Conservation (phyloP, 768 basidiomycete species). For the Suillus paluster region DNA sequence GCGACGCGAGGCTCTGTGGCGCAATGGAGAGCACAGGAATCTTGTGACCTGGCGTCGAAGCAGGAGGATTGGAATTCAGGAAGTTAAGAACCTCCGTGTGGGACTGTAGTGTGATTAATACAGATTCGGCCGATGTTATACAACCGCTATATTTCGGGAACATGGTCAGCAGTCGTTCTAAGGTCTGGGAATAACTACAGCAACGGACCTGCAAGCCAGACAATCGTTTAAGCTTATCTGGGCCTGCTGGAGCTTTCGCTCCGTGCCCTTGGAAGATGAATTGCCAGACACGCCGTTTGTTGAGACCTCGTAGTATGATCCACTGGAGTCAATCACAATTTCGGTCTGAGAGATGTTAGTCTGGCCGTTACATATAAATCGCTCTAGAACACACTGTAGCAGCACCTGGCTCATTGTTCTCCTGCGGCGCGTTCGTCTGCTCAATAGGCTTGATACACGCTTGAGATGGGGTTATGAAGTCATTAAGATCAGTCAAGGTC, state of each 20-base stretch:
- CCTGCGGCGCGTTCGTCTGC: constrained; percentile 49
- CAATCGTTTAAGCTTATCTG: constrained; percentile 98
- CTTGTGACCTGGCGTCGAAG: constrained; percentile 45
- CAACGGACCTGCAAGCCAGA: constrained; percentile 90
- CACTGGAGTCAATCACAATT: constrained; percentile 84
- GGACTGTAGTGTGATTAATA: constrained; percentile 94
- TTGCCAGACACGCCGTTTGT: constrained; percentile 28
- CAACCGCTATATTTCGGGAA: constrained; percentile 69
- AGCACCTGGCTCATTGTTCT: constrained; percentile 41
- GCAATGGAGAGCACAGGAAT: constrained; percentile 85
- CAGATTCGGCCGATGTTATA: constrained; percentile 97
- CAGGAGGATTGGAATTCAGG: constrained; percentile 59
- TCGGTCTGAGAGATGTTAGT: constrained; percentile 65
- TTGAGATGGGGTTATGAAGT: constrained; percentile 96
- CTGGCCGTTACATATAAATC: not conserved
- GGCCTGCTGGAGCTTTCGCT: constrained; percentile 83
- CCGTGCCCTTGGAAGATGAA: constrained; percentile 26
- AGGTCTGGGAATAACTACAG: not conserved
- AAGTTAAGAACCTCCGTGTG: constrained; percentile 90
- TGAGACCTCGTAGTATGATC: constrained; percentile 87
- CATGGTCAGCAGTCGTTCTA: constrained; percentile 1
- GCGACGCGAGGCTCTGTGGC: constrained; percentile 84
- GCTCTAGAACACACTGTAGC: constrained; percentile 41
- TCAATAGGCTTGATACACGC: constrained; percentile 96
- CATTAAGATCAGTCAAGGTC: constrained; percentile 94